phyloP scores from a whole-genome alignment of 345 rosid genomes.

The Gossypium longicalyx region DNA sequence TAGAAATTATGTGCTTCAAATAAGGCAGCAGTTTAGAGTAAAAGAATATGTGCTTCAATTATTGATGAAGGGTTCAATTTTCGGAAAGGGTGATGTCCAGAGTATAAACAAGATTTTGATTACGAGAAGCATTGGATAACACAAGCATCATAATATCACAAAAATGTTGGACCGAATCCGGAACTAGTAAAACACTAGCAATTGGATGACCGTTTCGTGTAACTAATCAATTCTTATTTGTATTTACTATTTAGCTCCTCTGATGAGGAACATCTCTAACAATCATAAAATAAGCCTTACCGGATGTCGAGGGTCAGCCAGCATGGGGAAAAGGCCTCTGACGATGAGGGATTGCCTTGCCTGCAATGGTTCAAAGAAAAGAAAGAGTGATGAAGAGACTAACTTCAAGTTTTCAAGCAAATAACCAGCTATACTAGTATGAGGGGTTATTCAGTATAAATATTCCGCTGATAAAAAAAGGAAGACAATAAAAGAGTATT shows the following conservation, averaged over 20 bases:
- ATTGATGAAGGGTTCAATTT: not conserved
- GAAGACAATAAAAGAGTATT: not conserved
- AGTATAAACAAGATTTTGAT: not conserved
- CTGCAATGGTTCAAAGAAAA: conserved; percentile 28
- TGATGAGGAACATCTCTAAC: not conserved
- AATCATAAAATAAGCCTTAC: conserved; percentile 28
- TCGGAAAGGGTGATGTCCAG: not conserved
- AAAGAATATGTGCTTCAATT: too few relatives aligned
- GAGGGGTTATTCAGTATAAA: not conserved
- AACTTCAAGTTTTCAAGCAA: not conserved
- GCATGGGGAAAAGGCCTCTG: conserved; percentile 65
- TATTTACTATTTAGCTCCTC: not conserved
- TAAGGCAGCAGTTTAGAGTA: not conserved
- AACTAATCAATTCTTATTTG: conserved; percentile 2
- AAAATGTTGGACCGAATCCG: not conserved
- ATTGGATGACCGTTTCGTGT: not conserved
- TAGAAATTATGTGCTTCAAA: not conserved
- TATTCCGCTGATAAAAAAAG: not conserved
- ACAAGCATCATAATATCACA: not conserved
- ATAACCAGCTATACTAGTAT: not conserved
- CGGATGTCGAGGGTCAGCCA: conserved; percentile 55
- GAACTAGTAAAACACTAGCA: not conserved
- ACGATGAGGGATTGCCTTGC: conserved; percentile 66
- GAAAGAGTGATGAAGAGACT: not conserved
- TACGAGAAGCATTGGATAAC: not conserved